Conservation (phyloP, 495 filamentous ascomycete genomes). For the Neurospora sp. region DNA sequence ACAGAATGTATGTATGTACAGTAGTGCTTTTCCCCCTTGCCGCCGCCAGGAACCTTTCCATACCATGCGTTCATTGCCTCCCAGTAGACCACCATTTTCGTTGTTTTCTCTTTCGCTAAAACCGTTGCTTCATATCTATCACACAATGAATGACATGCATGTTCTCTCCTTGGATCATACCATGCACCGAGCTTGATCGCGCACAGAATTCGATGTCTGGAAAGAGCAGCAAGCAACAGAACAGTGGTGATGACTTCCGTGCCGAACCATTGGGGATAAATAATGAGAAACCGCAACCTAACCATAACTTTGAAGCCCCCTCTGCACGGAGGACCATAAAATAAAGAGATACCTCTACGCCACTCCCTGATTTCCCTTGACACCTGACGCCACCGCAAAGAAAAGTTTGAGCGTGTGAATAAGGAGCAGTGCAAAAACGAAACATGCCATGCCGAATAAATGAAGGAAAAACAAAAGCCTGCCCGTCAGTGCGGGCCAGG, state of each 20-base stretch:
- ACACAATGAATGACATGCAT: background rate
- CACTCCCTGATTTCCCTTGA: slow-evolving; percentile 3
- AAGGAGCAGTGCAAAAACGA: slow-evolving; percentile 7
- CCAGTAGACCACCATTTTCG: background rate
- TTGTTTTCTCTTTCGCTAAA: background rate
- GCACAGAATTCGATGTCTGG: background rate
- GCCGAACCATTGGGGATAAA: background rate
- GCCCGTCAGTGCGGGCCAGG: slow-evolving; percentile 1
- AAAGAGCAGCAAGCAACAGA: background rate
- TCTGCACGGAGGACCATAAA: background rate
- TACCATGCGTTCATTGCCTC: background rate
- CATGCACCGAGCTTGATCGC: background rate
- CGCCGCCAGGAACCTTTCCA: background rate
- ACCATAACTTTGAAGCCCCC: background rate
- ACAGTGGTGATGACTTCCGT: background rate
- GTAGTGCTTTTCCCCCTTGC: background rate
- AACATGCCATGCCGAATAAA: slow-evolving; percentile 10
- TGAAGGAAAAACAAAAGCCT: slow-evolving; percentile 3
- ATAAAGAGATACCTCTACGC: background rate
- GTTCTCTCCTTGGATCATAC: background rate
- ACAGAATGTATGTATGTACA: background rate
- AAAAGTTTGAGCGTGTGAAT: slow-evolving; percentile 3
- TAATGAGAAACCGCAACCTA: background rate
- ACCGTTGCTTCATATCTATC: background rate
- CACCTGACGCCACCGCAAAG: slow-evolving; percentile 21